Conservation (phyloP, 179 eudicot genomes). For the Silene coronaria region DNA sequence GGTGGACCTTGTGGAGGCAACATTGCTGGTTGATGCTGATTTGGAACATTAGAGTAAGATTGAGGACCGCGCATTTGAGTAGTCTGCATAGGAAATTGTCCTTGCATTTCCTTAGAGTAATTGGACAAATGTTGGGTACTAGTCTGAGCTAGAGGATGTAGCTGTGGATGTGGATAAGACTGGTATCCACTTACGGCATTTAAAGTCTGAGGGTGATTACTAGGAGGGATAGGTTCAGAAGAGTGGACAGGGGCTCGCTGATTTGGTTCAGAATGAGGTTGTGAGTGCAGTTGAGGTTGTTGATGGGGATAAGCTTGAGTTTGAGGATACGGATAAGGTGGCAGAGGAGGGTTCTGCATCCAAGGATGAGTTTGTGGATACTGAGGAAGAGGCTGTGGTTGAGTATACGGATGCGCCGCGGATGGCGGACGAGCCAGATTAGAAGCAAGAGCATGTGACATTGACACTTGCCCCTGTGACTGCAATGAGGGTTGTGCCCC, state of each 20-base stretch:
- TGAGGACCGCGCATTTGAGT: constrained; percentile 53
- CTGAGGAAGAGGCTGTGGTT: constrained; percentile 34
- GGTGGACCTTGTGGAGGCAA: constrained; percentile 47
- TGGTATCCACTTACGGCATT: constrained; percentile 58
- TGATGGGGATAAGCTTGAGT: constrained; percentile 36
- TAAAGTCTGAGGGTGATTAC: constrained; percentile 31
- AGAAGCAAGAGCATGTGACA: constrained; percentile 22
- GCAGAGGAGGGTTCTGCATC: constrained; percentile 32
- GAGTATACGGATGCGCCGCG: not conserved
- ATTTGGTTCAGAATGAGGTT: constrained; percentile 36
- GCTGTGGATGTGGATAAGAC: constrained; percentile 55
- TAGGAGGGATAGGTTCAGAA: constrained; percentile 30
- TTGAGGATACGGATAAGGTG: constrained; percentile 35
- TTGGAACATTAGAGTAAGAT: constrained; percentile 37
- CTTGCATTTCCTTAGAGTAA: constrained; percentile 39
- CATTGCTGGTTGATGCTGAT: constrained; percentile 44
- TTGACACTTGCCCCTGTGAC: constrained; percentile 29
- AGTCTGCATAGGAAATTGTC: constrained; percentile 52
- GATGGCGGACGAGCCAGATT: constrained; percentile 15
- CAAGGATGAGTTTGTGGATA: constrained; percentile 46
- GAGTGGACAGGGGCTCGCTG: constrained; percentile 22
- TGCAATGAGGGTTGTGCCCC: constrained; percentile 36
- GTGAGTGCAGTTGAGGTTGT: constrained; percentile 33
- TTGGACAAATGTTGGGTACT: constrained; percentile 39
- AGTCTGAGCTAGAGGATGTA: constrained; percentile 44